These are phyloP conservation scores for Dictyostelium purpureum DNA, from an alignment of 78 protist genomes.

Conservation along the genomic window DNA sequence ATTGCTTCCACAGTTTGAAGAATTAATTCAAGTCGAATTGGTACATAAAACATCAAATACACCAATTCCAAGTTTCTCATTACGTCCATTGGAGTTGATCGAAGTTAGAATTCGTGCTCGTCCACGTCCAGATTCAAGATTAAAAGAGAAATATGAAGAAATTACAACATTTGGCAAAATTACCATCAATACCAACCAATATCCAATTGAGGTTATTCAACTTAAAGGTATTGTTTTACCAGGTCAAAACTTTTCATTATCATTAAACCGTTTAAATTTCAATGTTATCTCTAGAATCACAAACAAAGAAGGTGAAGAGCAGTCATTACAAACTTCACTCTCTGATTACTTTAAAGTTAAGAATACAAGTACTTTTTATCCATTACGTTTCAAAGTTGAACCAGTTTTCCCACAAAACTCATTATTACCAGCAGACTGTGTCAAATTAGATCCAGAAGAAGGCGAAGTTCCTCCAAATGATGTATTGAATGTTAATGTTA, in stretches of 20 bases:
- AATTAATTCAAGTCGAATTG: neutral
- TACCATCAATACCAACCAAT: constrained; percentile 19
- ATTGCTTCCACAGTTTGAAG: constrained; percentile 22
- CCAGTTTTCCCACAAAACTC: neutral
- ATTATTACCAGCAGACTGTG: neutral
- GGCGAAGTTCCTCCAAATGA: constrained; percentile 70
- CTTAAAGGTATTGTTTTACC: constrained; percentile 31
- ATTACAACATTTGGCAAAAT: constrained; percentile 27
- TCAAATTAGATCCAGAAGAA: constrained; percentile 1
- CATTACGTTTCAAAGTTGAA: constrained; percentile 20
- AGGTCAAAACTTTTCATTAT: constrained; percentile 45
- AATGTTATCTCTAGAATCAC: constrained; percentile 45
- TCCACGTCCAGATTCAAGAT: constrained; percentile 43
- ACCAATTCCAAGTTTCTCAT: constrained; percentile 62
- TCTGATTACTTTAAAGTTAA: constrained; percentile 57
- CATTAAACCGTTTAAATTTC: constrained; percentile 27
- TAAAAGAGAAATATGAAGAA: constrained; percentile 30
- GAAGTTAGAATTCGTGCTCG: constrained; percentile 60
- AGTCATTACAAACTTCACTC: neutral
- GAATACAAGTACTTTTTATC: constrained; percentile 15
- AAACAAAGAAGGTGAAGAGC: constrained; percentile 49
- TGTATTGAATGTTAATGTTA: constrained; percentile 1
- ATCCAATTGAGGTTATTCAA: constrained; percentile 53
- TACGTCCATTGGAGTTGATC: constrained; percentile 43
- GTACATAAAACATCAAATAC: constrained; percentile 57